These are phyloP conservation scores for Chionographis japonica DNA, from an alignment of 106 monocot species.

Conservation along the genomic window DNA sequence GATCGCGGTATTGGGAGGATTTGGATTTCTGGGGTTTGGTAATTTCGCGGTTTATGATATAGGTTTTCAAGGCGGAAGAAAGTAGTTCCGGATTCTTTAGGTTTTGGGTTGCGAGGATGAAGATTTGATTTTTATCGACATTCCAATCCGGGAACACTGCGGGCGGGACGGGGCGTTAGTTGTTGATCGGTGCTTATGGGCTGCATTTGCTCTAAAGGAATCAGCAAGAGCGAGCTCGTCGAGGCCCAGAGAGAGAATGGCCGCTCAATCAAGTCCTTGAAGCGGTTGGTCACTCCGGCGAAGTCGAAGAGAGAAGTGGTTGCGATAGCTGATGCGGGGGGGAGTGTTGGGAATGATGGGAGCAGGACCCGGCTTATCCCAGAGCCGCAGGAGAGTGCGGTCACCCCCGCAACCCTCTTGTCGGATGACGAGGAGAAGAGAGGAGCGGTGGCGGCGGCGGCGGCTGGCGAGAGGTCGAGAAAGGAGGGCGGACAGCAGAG, in stretches of 20 bases:
- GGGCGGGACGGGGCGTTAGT: slow-evolving; percentile 1
- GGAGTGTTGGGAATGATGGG: slow-evolving; percentile 12
- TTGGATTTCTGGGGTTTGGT: not conserved
- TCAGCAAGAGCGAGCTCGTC: not conserved
- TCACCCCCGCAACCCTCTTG: not conserved
- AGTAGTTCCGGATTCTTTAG: not conserved
- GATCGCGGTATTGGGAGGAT: not conserved
- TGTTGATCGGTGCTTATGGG: slow-evolving; percentile 30
- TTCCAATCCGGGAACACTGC: not conserved
- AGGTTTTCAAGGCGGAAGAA: not conserved
- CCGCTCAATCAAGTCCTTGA: slow-evolving; percentile 20
- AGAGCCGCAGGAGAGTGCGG: slow-evolving; percentile 6
- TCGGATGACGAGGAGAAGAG: slow-evolving; percentile 12
- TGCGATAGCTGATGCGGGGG: slow-evolving; percentile 3
- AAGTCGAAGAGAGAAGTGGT: slow-evolving; percentile 10
- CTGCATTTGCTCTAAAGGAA: slow-evolving; percentile 40
- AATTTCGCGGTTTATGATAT: too few species aligned
- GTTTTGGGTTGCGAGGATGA: not conserved
- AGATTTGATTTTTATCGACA: too few species aligned
- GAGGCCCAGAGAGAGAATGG: not conserved
- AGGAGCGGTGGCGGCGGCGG: not conserved
- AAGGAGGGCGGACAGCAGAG: slow-evolving; percentile 10
- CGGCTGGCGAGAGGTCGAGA: not conserved
- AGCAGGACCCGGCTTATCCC: slow-evolving; percentile 19
- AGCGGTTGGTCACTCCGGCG: slow-evolving; percentile 28